Conservation (phyloP, 2,329 filamentous ascomycete species). For the Metarhizium album region DNA sequence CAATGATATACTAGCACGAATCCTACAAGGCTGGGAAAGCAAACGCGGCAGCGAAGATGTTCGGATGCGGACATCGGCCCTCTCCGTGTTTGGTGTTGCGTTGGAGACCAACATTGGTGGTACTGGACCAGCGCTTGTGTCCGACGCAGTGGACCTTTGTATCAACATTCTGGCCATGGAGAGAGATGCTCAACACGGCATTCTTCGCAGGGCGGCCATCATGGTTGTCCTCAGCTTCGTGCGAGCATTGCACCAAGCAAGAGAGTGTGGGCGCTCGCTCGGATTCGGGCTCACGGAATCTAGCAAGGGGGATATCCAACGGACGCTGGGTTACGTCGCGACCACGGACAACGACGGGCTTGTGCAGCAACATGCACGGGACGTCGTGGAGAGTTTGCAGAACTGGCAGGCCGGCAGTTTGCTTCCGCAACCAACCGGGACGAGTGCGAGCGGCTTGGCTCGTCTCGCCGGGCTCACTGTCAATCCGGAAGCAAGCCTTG, state of each 20-base stretch:
- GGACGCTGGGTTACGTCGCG: conserved; percentile 52
- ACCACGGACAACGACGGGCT: conserved; percentile 57
- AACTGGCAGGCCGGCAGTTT: conserved; percentile 47
- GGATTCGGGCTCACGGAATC: conserved; percentile 43
- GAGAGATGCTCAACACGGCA: conserved; percentile 45
- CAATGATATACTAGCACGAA: conserved; percentile 43
- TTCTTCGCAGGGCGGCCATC: conserved; percentile 56
- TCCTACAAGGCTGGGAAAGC: conserved; percentile 58
- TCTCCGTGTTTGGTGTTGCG: conserved; percentile 51
- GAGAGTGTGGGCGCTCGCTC: conserved; percentile 32
- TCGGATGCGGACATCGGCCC: conserved; percentile 55
- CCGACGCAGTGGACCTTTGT: conserved; percentile 50
- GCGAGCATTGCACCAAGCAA: conserved; percentile 44
- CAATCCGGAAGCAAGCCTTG: conserved; percentile 16
- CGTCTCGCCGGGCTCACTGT: conserved; percentile 29
- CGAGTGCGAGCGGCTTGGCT: conserved; percentile 15
- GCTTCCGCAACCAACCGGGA: conserved; percentile 24
- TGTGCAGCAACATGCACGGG: conserved; percentile 54
- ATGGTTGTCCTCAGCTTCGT: conserved; percentile 52
- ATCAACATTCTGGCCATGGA: conserved; percentile 55
- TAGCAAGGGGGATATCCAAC: conserved; percentile 50
- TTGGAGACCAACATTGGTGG: conserved; percentile 51
- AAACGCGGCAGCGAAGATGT: conserved; percentile 58
- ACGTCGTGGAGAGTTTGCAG: conserved; percentile 56
- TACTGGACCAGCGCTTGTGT: conserved; percentile 40